Evolutionary conservation across 176 grass and related monocot species (phyloP), one percentile per base, ranked within the genome.

Genomic region (Eleusine coracana): DNA sequence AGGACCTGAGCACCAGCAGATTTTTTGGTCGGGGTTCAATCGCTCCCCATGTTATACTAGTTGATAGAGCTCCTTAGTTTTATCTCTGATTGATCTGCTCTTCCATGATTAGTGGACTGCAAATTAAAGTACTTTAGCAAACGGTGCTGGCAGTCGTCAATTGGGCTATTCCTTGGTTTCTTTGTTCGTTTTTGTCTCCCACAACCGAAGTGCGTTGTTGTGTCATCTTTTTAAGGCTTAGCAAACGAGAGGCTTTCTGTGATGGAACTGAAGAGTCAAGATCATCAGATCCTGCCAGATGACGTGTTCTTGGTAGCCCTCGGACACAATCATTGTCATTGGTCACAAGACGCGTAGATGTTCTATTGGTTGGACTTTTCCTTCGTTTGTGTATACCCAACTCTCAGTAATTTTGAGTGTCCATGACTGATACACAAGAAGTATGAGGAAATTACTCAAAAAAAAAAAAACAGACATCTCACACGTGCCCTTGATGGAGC

Each of bases 21-120:
- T 55, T 14, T 68, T 21, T 5, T 55, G 31, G 3, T 65, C 68
- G 41, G 8, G 13, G 3, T 16, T 4, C 11, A 55, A 39, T 52
- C 62, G 6, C 10, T 48, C 65, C 64, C 54, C 54, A 56, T 56
- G 54, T 21, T 50, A 50, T 50, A 11, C 12, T 50, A 50, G 48
- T 13, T 78, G 59, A 48, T 51, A 66, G 42, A 42, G 14, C 59
- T 77, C 36, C 1, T 77, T 4, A 45, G 16, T 18, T 18, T 13
- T 79, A 68, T 55, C 42, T 25, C 20, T 80, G 45, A 38, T 39
- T 80, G 77, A 80, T 68, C 5, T 25, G 51, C 29, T 51, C 64
- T 54, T 52, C 20, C 64, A 80, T 80, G 77, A 68, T 80, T 68
- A 80, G 77, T 68, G 77, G 48, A 68, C 31, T 17, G 31, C 29